Conservation (phyloP, 2,329 filamentous ascomycete species). For the Coniochaeta hoffmannii region DNA sequence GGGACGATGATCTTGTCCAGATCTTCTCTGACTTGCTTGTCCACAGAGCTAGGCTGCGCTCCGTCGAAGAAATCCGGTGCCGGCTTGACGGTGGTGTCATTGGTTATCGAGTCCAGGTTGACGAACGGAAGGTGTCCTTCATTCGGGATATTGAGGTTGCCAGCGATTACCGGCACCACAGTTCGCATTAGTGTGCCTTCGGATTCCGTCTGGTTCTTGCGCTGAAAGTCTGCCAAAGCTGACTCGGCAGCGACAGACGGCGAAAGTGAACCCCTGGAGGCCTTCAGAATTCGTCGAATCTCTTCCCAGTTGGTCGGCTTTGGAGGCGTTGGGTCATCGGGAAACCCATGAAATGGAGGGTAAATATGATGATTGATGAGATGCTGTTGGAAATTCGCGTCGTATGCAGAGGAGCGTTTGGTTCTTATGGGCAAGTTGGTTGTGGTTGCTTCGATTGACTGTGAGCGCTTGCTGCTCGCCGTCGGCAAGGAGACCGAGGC, state of each 20-base stretch:
- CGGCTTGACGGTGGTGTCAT: slow-evolving; percentile 7
- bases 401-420: slow-evolving; percentile 16
- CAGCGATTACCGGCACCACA: not conserved
- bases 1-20: slow-evolving; percentile 11
- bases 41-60: not conserved
- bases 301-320: slow-evolving; percentile 8
- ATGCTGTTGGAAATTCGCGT: slow-evolving; percentile 18
- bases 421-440: slow-evolving; percentile 5
- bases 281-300: slow-evolving; percentile 4
- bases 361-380: slow-evolving; percentile 17
- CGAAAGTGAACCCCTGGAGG: slow-evolving; percentile 9
- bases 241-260: slow-evolving; percentile 9
- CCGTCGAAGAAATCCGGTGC: not conserved
- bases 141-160: not conserved
- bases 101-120: slow-evolving; percentile 2
- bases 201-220: slow-evolving; percentile 7
- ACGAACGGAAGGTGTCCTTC: not conserved
- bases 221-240: slow-evolving; percentile 12
- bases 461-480: slow-evolving; percentile 12
- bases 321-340: not conserved
- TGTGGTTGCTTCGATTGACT: slow-evolving; percentile 7
- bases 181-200: not conserved
- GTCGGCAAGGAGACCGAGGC: slow-evolving; percentile 13
- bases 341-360: slow-evolving; percentile 9
- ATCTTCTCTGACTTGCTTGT: not conserved